These are phyloP conservation scores for Borealophlyctis nickersoniae DNA, from an alignment of 192 early-diverging fungal species.

Conservation along the genomic window DNA sequence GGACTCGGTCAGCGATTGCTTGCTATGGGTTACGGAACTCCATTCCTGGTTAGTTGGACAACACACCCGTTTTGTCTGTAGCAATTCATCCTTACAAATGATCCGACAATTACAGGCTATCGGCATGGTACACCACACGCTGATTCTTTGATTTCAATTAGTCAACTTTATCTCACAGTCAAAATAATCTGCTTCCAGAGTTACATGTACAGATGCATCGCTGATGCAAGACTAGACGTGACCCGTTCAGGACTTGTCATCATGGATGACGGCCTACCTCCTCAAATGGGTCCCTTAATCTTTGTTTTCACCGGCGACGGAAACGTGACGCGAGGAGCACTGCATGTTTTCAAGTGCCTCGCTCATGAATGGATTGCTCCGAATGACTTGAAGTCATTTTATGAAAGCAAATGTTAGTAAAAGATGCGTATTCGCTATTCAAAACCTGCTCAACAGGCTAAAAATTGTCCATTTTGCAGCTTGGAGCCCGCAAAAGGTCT, in stretches of 20 bases:
- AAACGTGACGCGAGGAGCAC: slow-evolving; percentile 86
- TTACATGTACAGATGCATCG: slow-evolving; percentile 45
- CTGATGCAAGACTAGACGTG: slow-evolving; percentile 55
- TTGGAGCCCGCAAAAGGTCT: slow-evolving; percentile 69
- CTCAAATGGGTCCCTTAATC: slow-evolving; percentile 81
- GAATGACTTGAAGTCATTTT: slow-evolving; percentile 44
- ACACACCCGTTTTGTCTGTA: too few species aligned
- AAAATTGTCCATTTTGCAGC: too few species aligned
- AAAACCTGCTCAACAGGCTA: too few species aligned
- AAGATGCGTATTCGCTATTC: too few species aligned
- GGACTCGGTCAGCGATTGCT: slow-evolving; percentile 88
- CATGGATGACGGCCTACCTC: slow-evolving; percentile 80
- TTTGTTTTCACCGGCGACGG: slow-evolving; percentile 91
- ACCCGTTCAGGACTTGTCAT: slow-evolving; percentile 76
- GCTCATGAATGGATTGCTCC: slow-evolving; percentile 86
- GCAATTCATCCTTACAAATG: background rate
- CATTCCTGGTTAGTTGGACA: slow-evolving; percentile 82
- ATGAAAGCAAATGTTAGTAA: slow-evolving; percentile 28
- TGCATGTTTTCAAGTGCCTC: slow-evolving; percentile 84
- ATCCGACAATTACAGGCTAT: slow-evolving; percentile 23
- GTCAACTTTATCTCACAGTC: background rate
- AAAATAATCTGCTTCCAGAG: too few species aligned
- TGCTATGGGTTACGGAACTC: slow-evolving; percentile 87
- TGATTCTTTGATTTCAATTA: too few species aligned
- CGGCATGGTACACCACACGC: too few species aligned